A percentile compares a stretch with the other conserved stretches of the same genome.
These are phyloP conservation scores for Bretschneidera sinensis DNA, from an alignment of 345 rosid species.

Conservation along the genomic window DNA sequence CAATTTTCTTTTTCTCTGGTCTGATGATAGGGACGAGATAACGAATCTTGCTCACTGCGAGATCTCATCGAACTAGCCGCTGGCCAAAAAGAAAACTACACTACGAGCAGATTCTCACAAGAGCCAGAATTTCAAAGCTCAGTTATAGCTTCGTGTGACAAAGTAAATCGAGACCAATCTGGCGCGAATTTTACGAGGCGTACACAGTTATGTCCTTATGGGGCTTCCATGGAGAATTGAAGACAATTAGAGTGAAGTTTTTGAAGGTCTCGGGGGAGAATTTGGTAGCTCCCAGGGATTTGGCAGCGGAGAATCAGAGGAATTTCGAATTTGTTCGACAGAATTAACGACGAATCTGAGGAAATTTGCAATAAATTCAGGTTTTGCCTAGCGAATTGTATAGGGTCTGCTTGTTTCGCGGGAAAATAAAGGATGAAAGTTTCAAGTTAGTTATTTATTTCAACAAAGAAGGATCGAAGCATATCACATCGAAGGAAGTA, in stretches of 20 bases:
- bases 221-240: neutral
- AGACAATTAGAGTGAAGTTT: too few species aligned
- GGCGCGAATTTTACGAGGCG: conserved; percentile 4
- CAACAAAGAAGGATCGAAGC: neutral
- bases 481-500: too few species aligned
- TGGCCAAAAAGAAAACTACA: too few species aligned
- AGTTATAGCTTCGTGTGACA: neutral
- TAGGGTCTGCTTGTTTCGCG: conserved; percentile 5
- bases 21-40: conserved; percentile 26
- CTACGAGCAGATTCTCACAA: neutral
- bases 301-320: too few species aligned
- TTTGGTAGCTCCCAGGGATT: too few species aligned
- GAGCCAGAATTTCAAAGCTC: neutral
- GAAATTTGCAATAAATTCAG: conserved; percentile 3
- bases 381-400: conserved; percentile 5
- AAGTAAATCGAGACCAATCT: neutral
- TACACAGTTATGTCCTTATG: neutral
- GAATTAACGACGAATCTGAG: neutral
- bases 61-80: conserved; percentile 11
- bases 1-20: conserved; percentile 7
- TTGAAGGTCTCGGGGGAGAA: too few species aligned
- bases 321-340: too few species aligned
- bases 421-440: conserved; percentile 5
- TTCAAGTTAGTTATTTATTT: conserved; percentile 9
- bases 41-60: conserved; percentile 31